Evolutionary conservation across 495 filamentous ascomycete genomes (phyloP).

Genomic region (Penicillium manginii): DNA sequence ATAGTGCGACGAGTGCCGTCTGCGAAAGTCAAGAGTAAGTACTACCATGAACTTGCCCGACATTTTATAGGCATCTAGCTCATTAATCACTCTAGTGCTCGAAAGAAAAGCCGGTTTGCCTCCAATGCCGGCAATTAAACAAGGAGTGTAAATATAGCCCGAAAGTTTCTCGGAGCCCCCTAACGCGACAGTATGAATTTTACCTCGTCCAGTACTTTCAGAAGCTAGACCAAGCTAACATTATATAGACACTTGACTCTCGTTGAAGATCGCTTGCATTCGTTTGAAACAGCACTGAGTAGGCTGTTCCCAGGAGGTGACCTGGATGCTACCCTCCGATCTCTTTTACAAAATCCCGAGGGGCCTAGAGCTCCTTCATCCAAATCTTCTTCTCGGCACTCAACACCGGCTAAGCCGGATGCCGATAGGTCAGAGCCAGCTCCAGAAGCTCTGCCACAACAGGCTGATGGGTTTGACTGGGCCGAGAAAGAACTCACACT

Average conservation of each 20-base stretch:
- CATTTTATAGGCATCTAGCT: slow-evolving; percentile 5
- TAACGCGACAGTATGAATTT: slow-evolving; percentile 49
- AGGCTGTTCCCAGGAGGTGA: slow-evolving; percentile 51
- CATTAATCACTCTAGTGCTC: slow-evolving; percentile 41
- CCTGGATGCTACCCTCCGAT: slow-evolving; percentile 49
- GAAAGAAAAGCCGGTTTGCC: slow-evolving; percentile 50
- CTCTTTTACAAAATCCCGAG: slow-evolving; percentile 47
- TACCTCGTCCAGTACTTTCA: background rate
- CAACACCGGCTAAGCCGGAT: slow-evolving; percentile 42
- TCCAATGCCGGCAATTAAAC: slow-evolving; percentile 48
- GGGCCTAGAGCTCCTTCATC: slow-evolving; percentile 39
- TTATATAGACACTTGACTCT: slow-evolving; percentile 48
- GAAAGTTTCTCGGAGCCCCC: slow-evolving; percentile 49
- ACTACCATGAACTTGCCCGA: background rate
- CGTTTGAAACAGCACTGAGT: slow-evolving; percentile 49
- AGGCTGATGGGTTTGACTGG: slow-evolving; percentile 59
- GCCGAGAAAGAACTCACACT: slow-evolving; percentile 50
- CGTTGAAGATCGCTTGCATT: slow-evolving; percentile 52
- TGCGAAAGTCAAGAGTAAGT: slow-evolving; percentile 53
- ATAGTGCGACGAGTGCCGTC: slow-evolving; percentile 55
- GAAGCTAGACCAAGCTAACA: slow-evolving; percentile 11
- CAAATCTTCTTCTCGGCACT: slow-evolving; percentile 45
- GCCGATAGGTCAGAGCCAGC: slow-evolving; percentile 43
- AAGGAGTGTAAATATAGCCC: slow-evolving; percentile 55
- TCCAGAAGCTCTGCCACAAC: slow-evolving; percentile 50